phyloP scores from a whole-genome alignment of 2,329 filamentous ascomycete species.

The Cladophialophora chaetospira region DNA sequence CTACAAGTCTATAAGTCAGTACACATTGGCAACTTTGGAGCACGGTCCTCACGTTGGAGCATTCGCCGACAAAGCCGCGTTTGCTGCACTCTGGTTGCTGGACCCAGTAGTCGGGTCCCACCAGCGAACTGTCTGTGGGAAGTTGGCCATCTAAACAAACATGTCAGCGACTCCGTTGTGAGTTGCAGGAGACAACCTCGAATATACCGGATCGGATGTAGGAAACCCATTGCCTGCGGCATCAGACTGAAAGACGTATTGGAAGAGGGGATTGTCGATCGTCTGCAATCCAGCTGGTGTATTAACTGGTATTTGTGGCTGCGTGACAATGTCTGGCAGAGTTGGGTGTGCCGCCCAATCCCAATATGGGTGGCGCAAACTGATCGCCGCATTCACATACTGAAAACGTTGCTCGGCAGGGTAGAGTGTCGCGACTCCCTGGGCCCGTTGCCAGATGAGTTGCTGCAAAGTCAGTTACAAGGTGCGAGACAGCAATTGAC shows the following conservation, averaged over 20 bases:
- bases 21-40: neutral
- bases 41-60: conserved; percentile 23
- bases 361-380: conserved; percentile 53
- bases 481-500: no score
- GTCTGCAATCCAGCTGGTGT: conserved; percentile 43
- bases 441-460: conserved; percentile 43
- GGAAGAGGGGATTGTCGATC: conserved; percentile 51
- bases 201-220: conserved; percentile 20
- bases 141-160: conserved; percentile 21
- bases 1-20: conserved; percentile 12
- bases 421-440: conserved; percentile 44
- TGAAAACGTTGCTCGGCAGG: conserved; percentile 49
- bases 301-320: conserved; percentile 45
- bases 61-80: conserved; percentile 24
- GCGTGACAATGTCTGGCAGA: conserved; percentile 42
- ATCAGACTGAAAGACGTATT: conserved; percentile 39
- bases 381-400: conserved; percentile 49
- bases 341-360: conserved; percentile 48
- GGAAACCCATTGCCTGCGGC: conserved; percentile 32
- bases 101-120: conserved; percentile 20
- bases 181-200: neutral
- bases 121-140: conserved; percentile 28
- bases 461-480: conserved; percentile 35
- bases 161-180: neutral
- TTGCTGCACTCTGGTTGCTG: conserved; percentile 30